Evolutionary conservation across 139 green algal species (phyloP).

Genomic region (Coccomyxa sp.): DNA sequence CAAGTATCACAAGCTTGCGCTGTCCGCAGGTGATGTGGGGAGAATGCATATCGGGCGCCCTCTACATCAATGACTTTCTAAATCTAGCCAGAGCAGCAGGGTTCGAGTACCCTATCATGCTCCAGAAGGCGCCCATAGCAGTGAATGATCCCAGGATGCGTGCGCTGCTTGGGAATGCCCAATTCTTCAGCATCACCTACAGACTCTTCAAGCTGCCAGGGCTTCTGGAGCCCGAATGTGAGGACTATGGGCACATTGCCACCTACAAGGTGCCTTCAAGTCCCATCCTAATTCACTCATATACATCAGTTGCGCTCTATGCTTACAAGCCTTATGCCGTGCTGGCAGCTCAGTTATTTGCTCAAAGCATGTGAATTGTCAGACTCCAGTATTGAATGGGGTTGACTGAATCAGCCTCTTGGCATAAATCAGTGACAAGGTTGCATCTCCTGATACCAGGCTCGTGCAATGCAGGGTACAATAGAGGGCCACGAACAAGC

Average conservation of each 20-base stretch:
- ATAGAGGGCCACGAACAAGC: slow-evolving; percentile 61
- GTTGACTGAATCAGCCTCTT: too few relatives aligned
- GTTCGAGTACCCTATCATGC: slow-evolving; percentile 79
- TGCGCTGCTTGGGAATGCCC: slow-evolving; percentile 72
- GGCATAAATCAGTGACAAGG: too few relatives aligned
- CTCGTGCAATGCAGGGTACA: slow-evolving; percentile 57
- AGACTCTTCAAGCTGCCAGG: slow-evolving; percentile 94
- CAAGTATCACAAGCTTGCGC: too few relatives aligned
- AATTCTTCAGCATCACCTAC: slow-evolving; percentile 94
- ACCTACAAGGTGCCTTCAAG: slow-evolving; percentile 49
- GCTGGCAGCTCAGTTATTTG: too few relatives aligned
- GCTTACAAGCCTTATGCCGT: too few relatives aligned
- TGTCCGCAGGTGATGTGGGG: slow-evolving; percentile 73
- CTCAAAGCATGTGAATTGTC: too few relatives aligned
- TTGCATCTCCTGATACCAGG: too few relatives aligned
- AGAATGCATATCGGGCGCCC: slow-evolving; percentile 91
- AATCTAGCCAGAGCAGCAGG: slow-evolving; percentile 65
- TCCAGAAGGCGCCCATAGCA: slow-evolving; percentile 51
- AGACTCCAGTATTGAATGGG: too few relatives aligned
- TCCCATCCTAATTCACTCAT: too few relatives aligned
- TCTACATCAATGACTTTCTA: slow-evolving; percentile 94
- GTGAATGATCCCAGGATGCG: slow-evolving; percentile 75
- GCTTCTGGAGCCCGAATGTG: slow-evolving; percentile 71
- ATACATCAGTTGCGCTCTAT: too few relatives aligned
- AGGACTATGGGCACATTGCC: slow-evolving; percentile 84